Evolutionary conservation across 495 filamentous ascomycete genomes (phyloP).

Genomic region (Aspergillus egyptiacus): DNA sequence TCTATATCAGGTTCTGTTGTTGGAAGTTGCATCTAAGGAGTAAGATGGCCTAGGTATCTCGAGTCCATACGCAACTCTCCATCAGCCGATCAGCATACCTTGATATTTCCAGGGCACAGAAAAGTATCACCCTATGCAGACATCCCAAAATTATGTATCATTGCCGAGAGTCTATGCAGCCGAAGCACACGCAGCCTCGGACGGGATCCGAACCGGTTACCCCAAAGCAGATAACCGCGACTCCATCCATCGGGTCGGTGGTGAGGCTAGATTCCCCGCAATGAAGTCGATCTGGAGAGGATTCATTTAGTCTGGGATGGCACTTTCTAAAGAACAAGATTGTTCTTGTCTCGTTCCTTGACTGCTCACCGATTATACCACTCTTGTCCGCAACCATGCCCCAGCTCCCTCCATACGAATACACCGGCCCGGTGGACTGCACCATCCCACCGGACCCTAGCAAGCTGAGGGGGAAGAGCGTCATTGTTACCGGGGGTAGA

Average conservation of each 20-base stretch:
- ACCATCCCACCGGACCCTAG: slow-evolving; percentile 16
- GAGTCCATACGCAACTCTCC: no score
- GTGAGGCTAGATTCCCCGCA: no score
- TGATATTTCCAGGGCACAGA: no score
- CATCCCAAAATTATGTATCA: no score
- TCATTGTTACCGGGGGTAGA: slow-evolving; percentile 22
- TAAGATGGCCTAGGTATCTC: no score
- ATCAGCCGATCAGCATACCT: no score
- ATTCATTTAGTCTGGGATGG: neutral
- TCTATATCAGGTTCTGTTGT: no score
- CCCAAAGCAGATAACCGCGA: neutral
- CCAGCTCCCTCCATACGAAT: slow-evolving; percentile 18
- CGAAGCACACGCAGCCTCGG: no score
- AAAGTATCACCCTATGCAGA: no score
- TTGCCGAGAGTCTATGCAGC: neutral
- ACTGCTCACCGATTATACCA: neutral
- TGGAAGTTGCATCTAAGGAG: no score
- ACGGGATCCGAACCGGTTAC: neutral
- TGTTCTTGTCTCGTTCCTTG: neutral
- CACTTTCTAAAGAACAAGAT: neutral
- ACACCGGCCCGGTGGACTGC: slow-evolving; percentile 22
- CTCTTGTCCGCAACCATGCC: slow-evolving; percentile 10
- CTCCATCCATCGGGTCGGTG: no score
- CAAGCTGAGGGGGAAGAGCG: slow-evolving; percentile 24
- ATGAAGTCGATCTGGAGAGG: neutral